Conservation (phyloP, 2,329 filamentous ascomycete genomes). For the Trematosphaeria pertusa region DNA sequence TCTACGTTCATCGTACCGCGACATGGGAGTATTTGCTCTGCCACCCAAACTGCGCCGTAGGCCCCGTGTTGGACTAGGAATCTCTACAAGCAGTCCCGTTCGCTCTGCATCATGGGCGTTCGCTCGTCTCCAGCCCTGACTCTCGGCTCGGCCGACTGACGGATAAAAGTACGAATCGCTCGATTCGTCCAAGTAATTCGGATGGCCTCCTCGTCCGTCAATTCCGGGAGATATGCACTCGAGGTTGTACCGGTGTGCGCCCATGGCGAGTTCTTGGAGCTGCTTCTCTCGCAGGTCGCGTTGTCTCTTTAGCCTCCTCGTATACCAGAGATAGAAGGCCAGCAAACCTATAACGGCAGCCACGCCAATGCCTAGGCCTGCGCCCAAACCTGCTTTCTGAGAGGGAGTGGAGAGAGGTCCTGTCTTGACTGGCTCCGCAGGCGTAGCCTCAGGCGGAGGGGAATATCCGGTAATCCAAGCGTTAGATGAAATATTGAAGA, state of each 20-base stretch:
- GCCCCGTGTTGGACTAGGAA: slow-evolving; percentile 57
- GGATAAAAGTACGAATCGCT: slow-evolving; percentile 38
- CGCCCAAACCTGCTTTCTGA: slow-evolving; percentile 55
- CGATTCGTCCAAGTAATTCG: slow-evolving; percentile 38
- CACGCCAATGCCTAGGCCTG: slow-evolving; percentile 54
- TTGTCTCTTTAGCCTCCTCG: slow-evolving; percentile 47
- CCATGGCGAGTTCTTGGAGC: slow-evolving; percentile 60
- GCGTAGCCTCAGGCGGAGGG: slow-evolving; percentile 48
- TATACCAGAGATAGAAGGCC: slow-evolving; percentile 57
- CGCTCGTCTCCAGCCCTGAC: slow-evolving; percentile 41
- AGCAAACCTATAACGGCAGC: slow-evolving; percentile 51
- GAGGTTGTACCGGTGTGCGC: slow-evolving; percentile 54
- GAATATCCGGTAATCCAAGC: slow-evolving; percentile 65
- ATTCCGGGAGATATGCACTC: slow-evolving; percentile 46
- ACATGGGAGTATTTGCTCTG: slow-evolving; percentile 45
- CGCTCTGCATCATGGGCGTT: slow-evolving; percentile 50
- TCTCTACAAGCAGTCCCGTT: slow-evolving; percentile 55
- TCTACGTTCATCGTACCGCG: slow-evolving; percentile 57
- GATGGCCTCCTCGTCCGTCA: slow-evolving; percentile 49
- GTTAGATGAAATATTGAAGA: slow-evolving; percentile 68
- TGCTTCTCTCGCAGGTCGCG: slow-evolving; percentile 60
- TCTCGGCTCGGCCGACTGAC: slow-evolving; percentile 25
- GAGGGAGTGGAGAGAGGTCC: slow-evolving; percentile 52
- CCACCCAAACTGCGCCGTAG: slow-evolving; percentile 50
- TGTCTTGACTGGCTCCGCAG: slow-evolving; percentile 17